Base-by-base conservation (phyloP, 2,329 filamentous ascomycete genomes). In the Trichophyton rubrum region DNA sequence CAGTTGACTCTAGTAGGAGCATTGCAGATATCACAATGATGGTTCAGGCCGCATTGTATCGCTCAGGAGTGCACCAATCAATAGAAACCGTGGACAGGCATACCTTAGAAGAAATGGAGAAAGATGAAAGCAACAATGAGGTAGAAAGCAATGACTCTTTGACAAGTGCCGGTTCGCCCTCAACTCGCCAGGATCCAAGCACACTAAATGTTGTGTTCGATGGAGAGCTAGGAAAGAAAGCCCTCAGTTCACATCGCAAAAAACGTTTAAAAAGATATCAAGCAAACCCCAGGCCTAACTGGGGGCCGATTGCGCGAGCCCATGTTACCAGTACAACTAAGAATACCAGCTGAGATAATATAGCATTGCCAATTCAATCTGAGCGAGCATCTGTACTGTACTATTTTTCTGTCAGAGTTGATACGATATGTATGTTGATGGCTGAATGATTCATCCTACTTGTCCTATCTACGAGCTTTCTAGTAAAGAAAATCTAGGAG, bases 221-320 rank as follows among this genome's bases (percentile, higher is more conserved):
- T 70, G 89, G 93, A 65, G 72, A 78, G 60, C 79, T 96, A 11
- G 92, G 91, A 0, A 85, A 80, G 66, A 85, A 89, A 62, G 81
- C 68, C 1, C 66, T 70, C 17, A 67, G 66, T 17, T 63, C 67
- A 9, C 67, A 78, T 64, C 81, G 82, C 59, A 80, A 77, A 56
- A 86, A 83, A 70, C 87, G 85, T 65, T 79, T 95, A 53, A 85
- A 95, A 59, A 80, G 92, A 64, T 99, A 96, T 73, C 93, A 96
- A 76, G 76, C 86, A 63, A 97, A 97, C 70, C 93, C 93, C 53
- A 80, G 87, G 62, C 86, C 90, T 69, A 93, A 97, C 72, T 99
- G 93, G 93, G 93, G 93, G 0, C 93, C 93, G 0, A 84, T 95
- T 83, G 77, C 71, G 62, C 73, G 75, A 41, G 77, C 77, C 24